Evolutionary conservation across 352 stramenopile genomes (phyloP).

Genomic region (Phytopythium oedochilum): DNA sequence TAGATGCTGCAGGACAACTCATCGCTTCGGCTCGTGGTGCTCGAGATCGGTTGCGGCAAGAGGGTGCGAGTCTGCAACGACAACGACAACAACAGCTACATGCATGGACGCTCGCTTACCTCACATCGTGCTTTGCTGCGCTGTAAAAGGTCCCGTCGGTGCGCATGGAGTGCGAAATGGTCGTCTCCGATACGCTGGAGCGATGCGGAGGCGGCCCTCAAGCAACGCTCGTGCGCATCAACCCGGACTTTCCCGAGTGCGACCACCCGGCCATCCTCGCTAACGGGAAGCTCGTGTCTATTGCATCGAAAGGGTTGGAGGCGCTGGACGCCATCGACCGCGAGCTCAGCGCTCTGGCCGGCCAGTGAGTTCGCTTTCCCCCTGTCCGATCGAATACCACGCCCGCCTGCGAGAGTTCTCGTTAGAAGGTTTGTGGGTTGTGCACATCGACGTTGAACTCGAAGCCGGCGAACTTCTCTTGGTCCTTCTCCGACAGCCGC

Average conservation of each 20-base stretch:
- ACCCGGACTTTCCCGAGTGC: constrained; percentile 60
- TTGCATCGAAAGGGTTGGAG: constrained; percentile 44
- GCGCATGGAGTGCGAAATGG: constrained; percentile 74
- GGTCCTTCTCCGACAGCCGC: constrained; percentile 36
- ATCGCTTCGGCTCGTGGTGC: constrained; percentile 55
- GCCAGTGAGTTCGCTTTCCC: background rate
- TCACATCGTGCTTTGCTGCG: background rate
- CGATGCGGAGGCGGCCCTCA: constrained; percentile 36
- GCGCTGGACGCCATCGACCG: constrained; percentile 55
- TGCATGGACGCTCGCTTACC: background rate
- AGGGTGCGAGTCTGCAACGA: constrained; percentile 8
- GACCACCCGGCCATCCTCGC: constrained; percentile 39
- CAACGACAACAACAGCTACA: too few species aligned
- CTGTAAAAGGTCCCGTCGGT: constrained; percentile 60
- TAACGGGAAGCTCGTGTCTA: constrained; percentile 38
- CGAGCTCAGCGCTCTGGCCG: constrained; percentile 13
- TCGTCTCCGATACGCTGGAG: constrained; percentile 65
- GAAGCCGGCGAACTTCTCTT: constrained; percentile 46
- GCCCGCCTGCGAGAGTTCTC: background rate
- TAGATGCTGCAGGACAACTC: constrained; percentile 72
- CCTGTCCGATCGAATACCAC: background rate
- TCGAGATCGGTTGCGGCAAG: constrained; percentile 78
- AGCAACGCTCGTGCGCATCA: constrained; percentile 68
- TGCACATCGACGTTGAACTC: constrained; percentile 48
- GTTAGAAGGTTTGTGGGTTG: constrained; percentile 17